Conservation (phyloP, 306 rosid species). For the Amphicarpaea edgeworthii region DNA sequence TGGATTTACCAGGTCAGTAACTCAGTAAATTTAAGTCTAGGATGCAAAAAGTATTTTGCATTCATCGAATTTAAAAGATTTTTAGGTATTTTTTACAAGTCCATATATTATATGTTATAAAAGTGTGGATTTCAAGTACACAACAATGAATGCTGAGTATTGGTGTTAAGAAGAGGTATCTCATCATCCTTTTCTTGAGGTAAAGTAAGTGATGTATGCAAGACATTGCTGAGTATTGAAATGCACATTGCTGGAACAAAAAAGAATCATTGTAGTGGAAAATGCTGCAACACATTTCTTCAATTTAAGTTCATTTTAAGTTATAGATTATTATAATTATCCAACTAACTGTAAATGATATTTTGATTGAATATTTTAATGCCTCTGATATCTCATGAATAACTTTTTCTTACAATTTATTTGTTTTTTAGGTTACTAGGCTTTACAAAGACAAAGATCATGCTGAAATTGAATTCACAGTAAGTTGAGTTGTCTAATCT, state of each 20-base stretch:
- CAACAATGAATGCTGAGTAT: background rate
- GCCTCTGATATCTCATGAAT: background rate
- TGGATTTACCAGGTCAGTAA: conserved; percentile 87
- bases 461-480: conserved; percentile 93
- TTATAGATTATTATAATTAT: background rate
- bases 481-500: conserved; percentile 51
- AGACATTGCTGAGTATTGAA: conserved; percentile 10
- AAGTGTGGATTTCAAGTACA: background rate
- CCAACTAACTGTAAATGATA: conserved; percentile 9
- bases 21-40: conserved; percentile 27
- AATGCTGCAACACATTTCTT: background rate
- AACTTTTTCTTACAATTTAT: conserved; percentile 30
- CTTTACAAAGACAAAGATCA: conserved; percentile 85
- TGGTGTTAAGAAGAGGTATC: background rate
- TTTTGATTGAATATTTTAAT: conserved; percentile 19
- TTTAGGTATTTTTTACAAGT: background rate
- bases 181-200: conserved; percentile 2
- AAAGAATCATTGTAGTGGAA: background rate
- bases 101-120: background rate
- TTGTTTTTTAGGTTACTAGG: conserved; percentile 69
- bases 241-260: background rate
- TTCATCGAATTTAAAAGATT: background rate
- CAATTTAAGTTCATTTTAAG: background rate
- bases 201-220: background rate
- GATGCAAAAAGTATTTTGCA: background rate